Evolutionary conservation across 2,329 filamentous ascomycete genomes (phyloP).

Genomic region (Fusarium sp.): DNA sequence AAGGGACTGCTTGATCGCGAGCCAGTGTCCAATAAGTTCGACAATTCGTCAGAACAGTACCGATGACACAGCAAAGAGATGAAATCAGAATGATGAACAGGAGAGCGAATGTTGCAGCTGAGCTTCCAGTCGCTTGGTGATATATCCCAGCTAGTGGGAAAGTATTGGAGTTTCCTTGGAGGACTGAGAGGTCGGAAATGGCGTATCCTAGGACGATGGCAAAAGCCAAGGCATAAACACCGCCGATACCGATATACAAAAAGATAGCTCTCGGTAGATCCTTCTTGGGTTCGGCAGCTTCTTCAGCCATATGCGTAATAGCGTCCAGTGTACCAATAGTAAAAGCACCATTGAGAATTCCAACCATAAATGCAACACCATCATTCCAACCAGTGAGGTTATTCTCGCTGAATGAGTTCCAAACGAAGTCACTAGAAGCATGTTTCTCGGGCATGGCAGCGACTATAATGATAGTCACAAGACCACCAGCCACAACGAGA

Average conservation of each 20-base stretch:
- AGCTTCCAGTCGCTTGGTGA: slow-evolving; percentile 37
- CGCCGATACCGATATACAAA: slow-evolving; percentile 42
- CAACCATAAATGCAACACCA: slow-evolving; percentile 43
- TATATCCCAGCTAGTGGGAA: slow-evolving; percentile 43
- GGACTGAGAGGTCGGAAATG: slow-evolving; percentile 39
- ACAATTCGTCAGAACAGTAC: slow-evolving; percentile 42
- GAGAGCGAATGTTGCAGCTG: slow-evolving; percentile 33
- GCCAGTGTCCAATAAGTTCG: slow-evolving; percentile 42
- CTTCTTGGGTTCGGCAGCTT: slow-evolving; percentile 32
- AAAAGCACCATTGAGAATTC: slow-evolving; percentile 42
- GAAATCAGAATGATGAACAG: slow-evolving; percentile 44
- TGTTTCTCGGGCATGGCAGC: slow-evolving; percentile 38
- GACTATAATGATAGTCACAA: slow-evolving; percentile 40
- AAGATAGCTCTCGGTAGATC: slow-evolving; percentile 38
- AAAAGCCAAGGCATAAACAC: slow-evolving; percentile 38
- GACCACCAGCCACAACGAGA: slow-evolving; percentile 37
- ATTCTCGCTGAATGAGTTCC: slow-evolving; percentile 41
- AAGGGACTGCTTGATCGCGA: slow-evolving; percentile 41
- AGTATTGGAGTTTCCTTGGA: slow-evolving; percentile 38
- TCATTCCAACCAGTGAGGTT: slow-evolving; percentile 43
- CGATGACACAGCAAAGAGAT: slow-evolving; percentile 38
- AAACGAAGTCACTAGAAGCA: slow-evolving; percentile 39
- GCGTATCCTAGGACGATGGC: slow-evolving; percentile 41
- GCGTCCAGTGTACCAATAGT: slow-evolving; percentile 42
- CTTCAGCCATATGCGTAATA: slow-evolving; percentile 45